Evolutionary conservation across 2,329 filamentous ascomycete genomes (phyloP).

Genomic region (Fusarium bactridioides): DNA sequence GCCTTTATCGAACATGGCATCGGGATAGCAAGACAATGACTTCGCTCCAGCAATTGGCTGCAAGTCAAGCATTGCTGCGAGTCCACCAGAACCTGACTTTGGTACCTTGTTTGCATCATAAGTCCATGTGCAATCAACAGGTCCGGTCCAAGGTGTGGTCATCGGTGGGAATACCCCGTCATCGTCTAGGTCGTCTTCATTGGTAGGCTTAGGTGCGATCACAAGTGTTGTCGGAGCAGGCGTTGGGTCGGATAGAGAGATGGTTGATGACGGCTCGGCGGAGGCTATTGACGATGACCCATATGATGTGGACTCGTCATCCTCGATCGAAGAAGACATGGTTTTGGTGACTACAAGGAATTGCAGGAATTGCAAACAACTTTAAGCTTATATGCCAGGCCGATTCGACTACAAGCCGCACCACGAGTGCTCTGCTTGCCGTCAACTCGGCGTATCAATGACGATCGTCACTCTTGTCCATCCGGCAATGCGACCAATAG

Average conservation of each 20-base stretch:
- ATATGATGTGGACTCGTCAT: slow-evolving; percentile 23
- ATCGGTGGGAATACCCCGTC: slow-evolving; percentile 46
- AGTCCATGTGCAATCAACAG: slow-evolving; percentile 50
- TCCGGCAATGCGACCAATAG: slow-evolving; percentile 23
- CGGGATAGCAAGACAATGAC: slow-evolving; percentile 52
- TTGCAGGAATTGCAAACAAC: not conserved
- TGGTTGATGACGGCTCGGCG: slow-evolving; percentile 25
- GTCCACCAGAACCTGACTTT: slow-evolving; percentile 37
- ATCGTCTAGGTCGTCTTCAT: slow-evolving; percentile 30
- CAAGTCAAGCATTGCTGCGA: slow-evolving; percentile 50
- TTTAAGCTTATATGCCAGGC: slow-evolving; percentile 11
- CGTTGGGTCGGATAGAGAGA: slow-evolving; percentile 27
- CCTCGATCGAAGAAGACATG: slow-evolving; percentile 31
- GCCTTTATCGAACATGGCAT: slow-evolving; percentile 50
- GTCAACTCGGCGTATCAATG: slow-evolving; percentile 34
- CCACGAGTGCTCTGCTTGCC: slow-evolving; percentile 27
- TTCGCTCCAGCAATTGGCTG: slow-evolving; percentile 47
- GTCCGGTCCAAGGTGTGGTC: slow-evolving; percentile 50
- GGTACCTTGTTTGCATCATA: slow-evolving; percentile 44
- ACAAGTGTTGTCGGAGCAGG: slow-evolving; percentile 18
- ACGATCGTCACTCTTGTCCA: slow-evolving; percentile 35
- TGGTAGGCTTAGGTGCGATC: slow-evolving; percentile 26
- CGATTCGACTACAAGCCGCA: slow-evolving; percentile 31
- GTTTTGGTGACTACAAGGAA: slow-evolving; percentile 6
- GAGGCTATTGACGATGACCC: slow-evolving; percentile 13